Evolutionary conservation across 192 early-diverging fungal species (phyloP).

Genomic region (Backusella westeae): DNA sequence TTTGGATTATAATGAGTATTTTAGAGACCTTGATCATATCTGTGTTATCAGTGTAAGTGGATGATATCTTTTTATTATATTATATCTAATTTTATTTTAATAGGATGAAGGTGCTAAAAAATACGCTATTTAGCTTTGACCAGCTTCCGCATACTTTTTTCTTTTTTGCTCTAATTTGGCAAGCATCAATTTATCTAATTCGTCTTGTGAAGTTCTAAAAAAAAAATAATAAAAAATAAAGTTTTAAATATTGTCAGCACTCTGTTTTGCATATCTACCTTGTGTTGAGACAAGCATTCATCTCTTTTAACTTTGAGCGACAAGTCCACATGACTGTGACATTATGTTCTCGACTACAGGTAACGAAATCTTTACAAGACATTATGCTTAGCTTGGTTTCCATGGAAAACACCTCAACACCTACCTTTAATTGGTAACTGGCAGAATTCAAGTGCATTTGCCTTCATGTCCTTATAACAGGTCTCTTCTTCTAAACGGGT

Average conservation of each 20-base stretch:
- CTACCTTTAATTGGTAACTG: conserved; percentile 47
- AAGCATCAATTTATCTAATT: conserved; percentile 54
- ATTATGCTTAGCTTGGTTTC: neutral
- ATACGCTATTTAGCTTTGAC: conserved; percentile 14
- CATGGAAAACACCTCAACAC: neutral
- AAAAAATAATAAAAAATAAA: neutral
- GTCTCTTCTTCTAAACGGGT: conserved; percentile 53
- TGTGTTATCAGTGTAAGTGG: conserved; percentile 76
- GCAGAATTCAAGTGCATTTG: conserved; percentile 49
- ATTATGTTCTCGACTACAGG: conserved; percentile 52
- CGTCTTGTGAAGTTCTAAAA: conserved; percentile 43
- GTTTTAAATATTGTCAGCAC: too few relatives aligned
- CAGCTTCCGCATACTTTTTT: neutral
- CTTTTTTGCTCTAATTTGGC: conserved; percentile 20
- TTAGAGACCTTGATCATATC: conserved; percentile 92
- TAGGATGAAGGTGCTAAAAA: conserved; percentile 31
- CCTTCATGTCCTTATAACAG: conserved; percentile 51
- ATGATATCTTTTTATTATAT: conserved; percentile 22
- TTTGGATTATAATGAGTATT: conserved; percentile 88
- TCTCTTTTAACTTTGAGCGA: conserved; percentile 43
- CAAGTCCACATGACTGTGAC: conserved; percentile 51
- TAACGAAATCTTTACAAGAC: conserved; percentile 42
- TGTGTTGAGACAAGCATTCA: conserved; percentile 51
- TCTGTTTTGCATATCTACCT: conserved; percentile 21
- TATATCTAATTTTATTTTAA: neutral